Percentiles rank a stretch among this genome's conserved stretches.
Evolutionary conservation across 129 eudicot genomes (phyloP).

Genomic region (Mikania micrantha): DNA sequence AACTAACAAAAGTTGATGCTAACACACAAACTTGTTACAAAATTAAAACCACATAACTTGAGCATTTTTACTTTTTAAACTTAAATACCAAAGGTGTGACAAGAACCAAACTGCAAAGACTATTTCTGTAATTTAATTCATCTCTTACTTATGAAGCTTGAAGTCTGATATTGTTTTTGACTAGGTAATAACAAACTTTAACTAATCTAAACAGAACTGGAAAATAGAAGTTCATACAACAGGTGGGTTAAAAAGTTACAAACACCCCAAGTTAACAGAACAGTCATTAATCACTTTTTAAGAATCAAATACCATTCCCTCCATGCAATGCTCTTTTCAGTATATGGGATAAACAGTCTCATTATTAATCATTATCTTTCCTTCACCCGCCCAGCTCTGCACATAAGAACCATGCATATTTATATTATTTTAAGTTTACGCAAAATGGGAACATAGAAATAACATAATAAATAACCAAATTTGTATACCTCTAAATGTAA

Average conservation of each 20-base stretch:
- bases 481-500: constrained; percentile 56
- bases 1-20: too few relatives aligned
- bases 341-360: constrained; percentile 40
- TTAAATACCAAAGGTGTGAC: too few relatives aligned
- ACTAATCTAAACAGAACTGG: not conserved
- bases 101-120: too few relatives aligned
- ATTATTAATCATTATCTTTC: constrained; percentile 40
- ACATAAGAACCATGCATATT: not conserved
- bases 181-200: not conserved
- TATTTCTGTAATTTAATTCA: too few relatives aligned
- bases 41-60: too few relatives aligned
- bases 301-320: not conserved
- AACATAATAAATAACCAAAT: not conserved
- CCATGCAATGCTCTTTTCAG: constrained; percentile 3
- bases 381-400: constrained; percentile 57
- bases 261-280: not conserved
- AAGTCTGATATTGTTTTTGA: too few relatives aligned
- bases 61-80: too few relatives aligned
- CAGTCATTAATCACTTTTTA: not conserved
- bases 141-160: too few relatives aligned
- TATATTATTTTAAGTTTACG: not conserved
- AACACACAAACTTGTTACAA: too few relatives aligned
- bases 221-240: constrained; percentile 7
- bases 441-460: too few relatives aligned
- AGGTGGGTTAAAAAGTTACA: constrained; percentile 4